Percentiles rank a stretch among this genome's conserved stretches.
Conservation (phyloP, 1,284 basidiomycete genomes). For the Ceratobasidium sp. region DNA sequence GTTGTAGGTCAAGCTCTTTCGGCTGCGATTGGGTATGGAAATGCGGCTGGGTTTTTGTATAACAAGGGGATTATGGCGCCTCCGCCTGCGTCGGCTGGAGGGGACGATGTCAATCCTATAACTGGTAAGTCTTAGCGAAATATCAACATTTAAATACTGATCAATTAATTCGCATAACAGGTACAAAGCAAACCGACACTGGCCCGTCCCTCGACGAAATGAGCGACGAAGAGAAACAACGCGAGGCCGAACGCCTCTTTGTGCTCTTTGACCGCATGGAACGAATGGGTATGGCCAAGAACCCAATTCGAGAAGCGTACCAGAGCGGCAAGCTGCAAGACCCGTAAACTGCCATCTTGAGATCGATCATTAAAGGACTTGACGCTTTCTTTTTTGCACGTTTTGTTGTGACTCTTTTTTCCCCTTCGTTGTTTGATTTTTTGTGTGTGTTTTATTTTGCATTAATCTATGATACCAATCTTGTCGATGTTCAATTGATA, state of each 20-base stretch:
- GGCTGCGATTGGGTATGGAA: slow-evolving; percentile 89
- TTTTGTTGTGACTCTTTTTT: neutral
- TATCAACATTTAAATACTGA: neutral
- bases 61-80: slow-evolving; percentile 85
- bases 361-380: no score
- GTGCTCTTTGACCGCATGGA: slow-evolving; percentile 90
- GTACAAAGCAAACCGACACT: slow-evolving; percentile 39
- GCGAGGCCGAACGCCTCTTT: slow-evolving; percentile 90
- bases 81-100: slow-evolving; percentile 55
- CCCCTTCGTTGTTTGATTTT: neutral
- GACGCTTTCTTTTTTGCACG: neutral
- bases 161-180: slow-evolving; percentile 53
- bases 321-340: slow-evolving; percentile 66
- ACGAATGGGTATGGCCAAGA: slow-evolving; percentile 76
- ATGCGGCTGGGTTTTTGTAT: slow-evolving; percentile 92
- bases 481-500: slow-evolving; percentile 16
- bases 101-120: slow-evolving; percentile 71
- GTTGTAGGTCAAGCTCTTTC: slow-evolving; percentile 74
- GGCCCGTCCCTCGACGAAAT: slow-evolving; percentile 65
- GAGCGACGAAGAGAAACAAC: slow-evolving; percentile 93
- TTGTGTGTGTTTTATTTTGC: neutral
- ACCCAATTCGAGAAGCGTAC: slow-evolving; percentile 80
- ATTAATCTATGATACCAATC: slow-evolving; percentile 21
- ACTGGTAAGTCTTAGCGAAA: slow-evolving; percentile 68
- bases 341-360: neutral